Conservation (phyloP, 257 asterid species). For the Solanum ahanhuiri region DNA sequence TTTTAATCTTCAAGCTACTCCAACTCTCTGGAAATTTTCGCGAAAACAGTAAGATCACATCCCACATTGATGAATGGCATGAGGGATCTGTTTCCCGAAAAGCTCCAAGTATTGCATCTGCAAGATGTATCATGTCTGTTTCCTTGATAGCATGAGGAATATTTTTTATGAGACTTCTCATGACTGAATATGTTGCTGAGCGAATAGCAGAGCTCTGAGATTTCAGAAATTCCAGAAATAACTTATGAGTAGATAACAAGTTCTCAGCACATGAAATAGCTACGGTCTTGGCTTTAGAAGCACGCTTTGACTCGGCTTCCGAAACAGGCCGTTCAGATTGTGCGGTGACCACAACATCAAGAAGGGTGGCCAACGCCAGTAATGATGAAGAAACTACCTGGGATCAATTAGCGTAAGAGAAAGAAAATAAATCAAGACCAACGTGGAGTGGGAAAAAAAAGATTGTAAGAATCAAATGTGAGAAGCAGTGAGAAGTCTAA, state of each 20-base stretch:
- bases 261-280: conserved; percentile 66
- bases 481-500: neutral
- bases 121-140: conserved; percentile 60
- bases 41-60: conserved; percentile 47
- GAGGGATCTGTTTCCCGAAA: conserved; percentile 77
- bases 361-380: conserved; percentile 81
- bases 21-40: conserved; percentile 73
- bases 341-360: conserved; percentile 51
- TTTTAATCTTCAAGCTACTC: conserved; percentile 61
- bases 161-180: conserved; percentile 72
- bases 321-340: conserved; percentile 43
- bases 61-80: conserved; percentile 97
- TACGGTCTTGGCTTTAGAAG: conserved; percentile 51
- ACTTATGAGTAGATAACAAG: conserved; percentile 52
- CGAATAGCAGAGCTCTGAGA: conserved; percentile 66
- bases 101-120: conserved; percentile 76
- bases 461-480: neutral
- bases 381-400: conserved; percentile 89
- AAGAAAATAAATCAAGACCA: conserved; percentile 1
- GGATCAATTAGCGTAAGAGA: conserved; percentile 6
- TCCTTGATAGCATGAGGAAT: conserved; percentile 58
- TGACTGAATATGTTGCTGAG: conserved; percentile 71
- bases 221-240: conserved; percentile 70
- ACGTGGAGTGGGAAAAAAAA: neutral
- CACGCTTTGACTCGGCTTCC: conserved; percentile 67